Base-by-base conservation (phyloP, 306 rosid genomes). In the Quercus agrifolia region DNA sequence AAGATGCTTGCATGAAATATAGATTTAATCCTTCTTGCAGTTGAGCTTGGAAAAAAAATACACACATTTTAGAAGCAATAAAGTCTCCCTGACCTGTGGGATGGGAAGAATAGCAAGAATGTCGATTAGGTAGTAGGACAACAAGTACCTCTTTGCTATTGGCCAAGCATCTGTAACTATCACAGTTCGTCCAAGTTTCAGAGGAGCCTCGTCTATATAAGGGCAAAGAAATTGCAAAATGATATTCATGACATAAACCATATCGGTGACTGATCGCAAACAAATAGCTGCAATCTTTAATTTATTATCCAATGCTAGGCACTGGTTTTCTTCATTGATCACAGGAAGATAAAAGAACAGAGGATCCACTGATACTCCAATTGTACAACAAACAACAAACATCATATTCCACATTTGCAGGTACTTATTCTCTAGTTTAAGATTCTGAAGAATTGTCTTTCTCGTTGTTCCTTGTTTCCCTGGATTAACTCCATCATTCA, bases 71-170 rank as follows among this genome's bases (percentile, higher is more conserved):
- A 0, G 54, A 83, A 58, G 73, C 6, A 27, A 8, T 4, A 31
- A 4, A 4, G 35, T 38, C 49, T 11, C 46, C 46, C 56, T 77
- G 76, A 88, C 98, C 97, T 94, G 97, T 56, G 97, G 98, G 80
- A 92, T 94, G 77, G 98, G 98, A 80, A 92, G 98, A 80, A 94
- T 96, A 0, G 97, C 97, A 23, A 91, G 94, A 86, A 94, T 91
- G 88, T 94, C 98, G 69, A 79, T 83, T 8, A 92, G 73, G 86
- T 89, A 95, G 92, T 89, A 87, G 7, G 98, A 89, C 31, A 21
- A 21, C 78, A 4, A 31, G 54, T 56, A 70, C 15, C 18, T 68
- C 54, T 31, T 5, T 3, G 76, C 66, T 18, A n/a, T 66, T 51
- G 4, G 41, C 55, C 5, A 9, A 44, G 52, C 30, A 9, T 25